These are phyloP conservation scores for Berberis thunbergii DNA, from an alignment of 164 flowering plant genomes.

Conservation along the genomic window DNA sequence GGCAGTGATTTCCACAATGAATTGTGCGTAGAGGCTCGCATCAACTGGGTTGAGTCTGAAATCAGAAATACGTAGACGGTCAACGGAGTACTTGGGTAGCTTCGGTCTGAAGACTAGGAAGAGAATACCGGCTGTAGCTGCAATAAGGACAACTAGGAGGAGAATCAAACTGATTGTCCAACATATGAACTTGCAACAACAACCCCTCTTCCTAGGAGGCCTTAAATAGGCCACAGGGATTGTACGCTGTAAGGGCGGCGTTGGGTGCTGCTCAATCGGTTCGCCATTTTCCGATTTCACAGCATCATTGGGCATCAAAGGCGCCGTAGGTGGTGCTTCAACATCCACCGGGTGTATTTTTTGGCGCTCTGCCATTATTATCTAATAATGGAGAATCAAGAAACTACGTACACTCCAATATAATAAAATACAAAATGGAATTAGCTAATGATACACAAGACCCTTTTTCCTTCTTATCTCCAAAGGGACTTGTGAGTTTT, in stretches of 20 bases:
- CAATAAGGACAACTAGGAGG: slow-evolving; percentile 33
- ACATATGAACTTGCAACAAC: slow-evolving; percentile 53
- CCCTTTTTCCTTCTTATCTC: too few species aligned
- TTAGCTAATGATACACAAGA: too few species aligned
- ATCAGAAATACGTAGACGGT: slow-evolving; percentile 36
- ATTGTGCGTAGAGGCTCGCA: slow-evolving; percentile 42
- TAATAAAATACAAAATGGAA: too few species aligned
- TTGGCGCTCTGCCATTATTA: slow-evolving; percentile 11
- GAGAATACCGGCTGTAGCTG: slow-evolving; percentile 31
- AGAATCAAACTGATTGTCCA: slow-evolving; percentile 48
- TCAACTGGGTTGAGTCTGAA: slow-evolving; percentile 32
- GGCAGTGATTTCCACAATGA: slow-evolving; percentile 60
- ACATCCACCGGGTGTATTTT: slow-evolving; percentile 56
- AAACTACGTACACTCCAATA: too few species aligned
- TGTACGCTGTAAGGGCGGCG: slow-evolving; percentile 6
- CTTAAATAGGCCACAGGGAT: slow-evolving; percentile 25
- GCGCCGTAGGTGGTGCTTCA: slow-evolving; percentile 28
- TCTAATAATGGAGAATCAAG: not conserved
- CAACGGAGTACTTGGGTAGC: slow-evolving; percentile 61
- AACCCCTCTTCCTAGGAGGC: slow-evolving; percentile 39
- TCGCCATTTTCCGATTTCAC: slow-evolving; percentile 40
- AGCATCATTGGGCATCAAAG: slow-evolving; percentile 29
- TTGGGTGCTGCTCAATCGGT: slow-evolving; percentile 5
- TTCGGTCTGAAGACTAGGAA: slow-evolving; percentile 67
- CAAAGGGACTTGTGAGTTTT: too few species aligned